Evolutionary conservation across 2,329 filamentous ascomycete genomes (phyloP), one percentile per base, ranked within the genome.

Genomic region (Paraconiothyrium brasiliense): DNA sequence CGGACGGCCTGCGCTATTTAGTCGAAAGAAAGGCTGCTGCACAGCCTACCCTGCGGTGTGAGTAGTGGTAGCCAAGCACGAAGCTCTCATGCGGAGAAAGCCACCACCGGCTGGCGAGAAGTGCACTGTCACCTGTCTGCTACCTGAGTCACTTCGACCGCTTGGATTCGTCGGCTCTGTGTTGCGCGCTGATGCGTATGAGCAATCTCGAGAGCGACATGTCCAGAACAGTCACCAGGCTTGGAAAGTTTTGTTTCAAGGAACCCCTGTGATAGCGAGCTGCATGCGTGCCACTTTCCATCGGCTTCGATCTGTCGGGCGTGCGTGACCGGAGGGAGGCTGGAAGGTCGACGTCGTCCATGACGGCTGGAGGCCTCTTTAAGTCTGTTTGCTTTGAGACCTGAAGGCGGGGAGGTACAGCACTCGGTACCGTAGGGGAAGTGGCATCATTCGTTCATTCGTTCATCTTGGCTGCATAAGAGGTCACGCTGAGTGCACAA

Each of bases 31-130:
- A 22, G 7, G 35, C 16, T 44, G 34, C 10, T 54, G 57, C 65
- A 67, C 60, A 66, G 65, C 65, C 65, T 30, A 55, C 39, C 39
- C 55, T 49, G 54, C 65, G 63, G 65, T 67, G 65, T 58, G 46
- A 30, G n/a, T 20, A 20, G 37, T 54, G 22, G n/a, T 20, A 20
- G 37, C 57, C 51, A 50, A 52, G 60, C 60, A 50, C 60, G 58
- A 63, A 58, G 56, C 61, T 59, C 43, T 34, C n/a, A 22, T 20
- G 46, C 16, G 39, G 39, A 41, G 16, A 16, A 16, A 41, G 47
- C 24, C 22, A 34, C 47, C 58, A 51, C 55, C 37, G 27, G 32
- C 54, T 56, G 56, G 47, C 55, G 58, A 64, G 58, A 32, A 57
- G 20, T 48, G 35, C 46, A 32, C 30, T 50, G 48, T 58, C 46